Evolutionary conservation across 345 rosid genomes (phyloP), one percentile per base, ranked within the genome.

Genomic region (Pelargonium nanum): DNA sequence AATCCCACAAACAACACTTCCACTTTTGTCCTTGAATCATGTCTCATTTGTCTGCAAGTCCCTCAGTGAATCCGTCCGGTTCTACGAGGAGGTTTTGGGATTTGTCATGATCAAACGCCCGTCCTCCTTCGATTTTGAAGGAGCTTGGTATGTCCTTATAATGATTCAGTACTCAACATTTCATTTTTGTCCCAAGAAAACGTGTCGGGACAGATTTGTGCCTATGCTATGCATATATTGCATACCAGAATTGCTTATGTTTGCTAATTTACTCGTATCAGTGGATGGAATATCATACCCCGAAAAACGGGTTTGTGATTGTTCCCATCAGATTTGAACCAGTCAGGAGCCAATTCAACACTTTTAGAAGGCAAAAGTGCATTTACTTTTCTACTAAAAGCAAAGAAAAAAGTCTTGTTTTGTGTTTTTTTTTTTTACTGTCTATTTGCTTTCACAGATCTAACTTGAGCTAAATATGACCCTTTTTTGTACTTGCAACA

Each of bases 61-160:
- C 22, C 68, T 74, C 54, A 16, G 30, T 6, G 60, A 26, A 9
- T 74, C 81, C 24, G 73, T 80, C 2, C 52, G 58, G 69, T 80
- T 80, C 59, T 77, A 80, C 52, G 77, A 72, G 48, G 74, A 77
- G 12, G 81, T 80, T 23, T 66, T 80, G 56, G 84, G 81, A 10
- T 80, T 80, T 67, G 81, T 67, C 13, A 67, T 74, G 66, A 75
- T 77, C 73, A 74, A 80, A 66, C 68, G 84, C 23, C 84, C 84
- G 8, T 77, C 79, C 53, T 80, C 81, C 57, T 80, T 80, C 61
- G 6, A 80, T 24, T 80, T 72, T 61, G 77, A 77, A 68, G 84
- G 84, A 57, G 84, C 81, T 54, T 77, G 84, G 81, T 80, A 76
- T 50, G 65, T 50, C 28, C 24, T 0, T 13, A 23, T 19, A 1